phyloP scores from a whole-genome alignment of 345 rosid species.

The Chamaenerion angustifolium region DNA sequence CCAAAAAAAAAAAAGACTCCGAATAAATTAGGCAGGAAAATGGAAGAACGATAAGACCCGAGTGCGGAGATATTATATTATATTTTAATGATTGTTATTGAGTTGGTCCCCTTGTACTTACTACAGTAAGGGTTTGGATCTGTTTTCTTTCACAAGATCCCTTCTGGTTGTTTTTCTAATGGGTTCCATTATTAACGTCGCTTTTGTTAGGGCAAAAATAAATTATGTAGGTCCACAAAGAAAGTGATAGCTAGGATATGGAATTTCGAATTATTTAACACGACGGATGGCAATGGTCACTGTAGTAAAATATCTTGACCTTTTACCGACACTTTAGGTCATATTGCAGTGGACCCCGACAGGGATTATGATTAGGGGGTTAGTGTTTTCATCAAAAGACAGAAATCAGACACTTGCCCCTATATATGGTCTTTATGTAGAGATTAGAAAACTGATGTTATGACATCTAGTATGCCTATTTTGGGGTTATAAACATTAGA shows the following conservation, averaged over 20 bases:
- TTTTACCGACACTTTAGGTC: not conserved
- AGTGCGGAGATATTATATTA: not conserved
- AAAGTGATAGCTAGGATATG: conserved; percentile 1
- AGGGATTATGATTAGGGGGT: too few relatives aligned
- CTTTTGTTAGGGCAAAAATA: not conserved
- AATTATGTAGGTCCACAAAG: conserved; percentile 4
- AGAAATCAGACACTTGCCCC: conserved; percentile 8
- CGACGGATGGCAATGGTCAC: too few relatives aligned
- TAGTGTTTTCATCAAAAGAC: conserved; percentile 5
- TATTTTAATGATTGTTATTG: not conserved
- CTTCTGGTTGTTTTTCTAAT: not conserved
- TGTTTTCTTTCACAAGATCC: not conserved
- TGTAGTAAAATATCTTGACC: not conserved
- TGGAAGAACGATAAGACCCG: too few relatives aligned
- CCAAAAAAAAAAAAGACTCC: too few relatives aligned
- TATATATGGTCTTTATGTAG: conserved; percentile 4
- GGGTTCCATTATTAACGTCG: too few relatives aligned
- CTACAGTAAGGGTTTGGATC: not conserved
- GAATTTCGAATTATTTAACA: too few relatives aligned
- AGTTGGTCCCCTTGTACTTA: not conserved
- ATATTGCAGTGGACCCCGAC: too few relatives aligned
- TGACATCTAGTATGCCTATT: too few relatives aligned
- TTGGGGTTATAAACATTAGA: too few relatives aligned
- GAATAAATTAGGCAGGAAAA: not conserved
- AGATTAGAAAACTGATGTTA: not conserved